Percentiles rank a stretch among this genome's conserved stretches.
Conservation (phyloP, 2,329 filamentous ascomycete species). For the Sordariomycetes sp. region DNA sequence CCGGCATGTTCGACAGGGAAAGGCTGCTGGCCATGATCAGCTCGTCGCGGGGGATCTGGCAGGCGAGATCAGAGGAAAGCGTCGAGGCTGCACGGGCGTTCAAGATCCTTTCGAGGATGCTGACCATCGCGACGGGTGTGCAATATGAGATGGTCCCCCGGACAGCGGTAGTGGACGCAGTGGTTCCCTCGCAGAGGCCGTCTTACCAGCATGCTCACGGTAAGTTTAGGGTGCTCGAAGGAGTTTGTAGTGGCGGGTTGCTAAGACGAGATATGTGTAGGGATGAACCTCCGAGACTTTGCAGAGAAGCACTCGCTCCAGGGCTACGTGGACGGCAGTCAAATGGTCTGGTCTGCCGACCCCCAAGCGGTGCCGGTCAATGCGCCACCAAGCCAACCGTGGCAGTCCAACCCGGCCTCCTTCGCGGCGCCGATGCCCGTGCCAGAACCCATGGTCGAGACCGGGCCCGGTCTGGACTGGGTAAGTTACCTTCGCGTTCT, state of each 20-base stretch:
- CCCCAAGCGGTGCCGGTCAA: neutral
- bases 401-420: neutral
- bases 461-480: conserved; percentile 5
- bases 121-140: conserved; percentile 15
- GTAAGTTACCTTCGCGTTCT: conserved; percentile 2
- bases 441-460: neutral
- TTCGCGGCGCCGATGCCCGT: neutral
- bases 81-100: conserved; percentile 17
- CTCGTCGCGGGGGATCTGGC: conserved; percentile 17
- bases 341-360: neutral
- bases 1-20: conserved; percentile 11
- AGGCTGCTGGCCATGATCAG: conserved; percentile 15
- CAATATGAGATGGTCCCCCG: conserved; percentile 11
- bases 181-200: conserved; percentile 1
- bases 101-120: conserved; percentile 18
- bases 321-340: neutral
- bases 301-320: conserved; percentile 1
- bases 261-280: neutral
- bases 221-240: neutral
- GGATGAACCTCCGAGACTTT: conserved; percentile 5
- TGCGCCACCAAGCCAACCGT: neutral
- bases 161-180: neutral
- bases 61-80: conserved; percentile 12
- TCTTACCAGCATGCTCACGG: conserved; percentile 7
- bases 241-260: neutral